Evolutionary conservation across 2,329 filamentous ascomycete species (phyloP).

Genomic region (Pseudogymnoascus sp.): DNA sequence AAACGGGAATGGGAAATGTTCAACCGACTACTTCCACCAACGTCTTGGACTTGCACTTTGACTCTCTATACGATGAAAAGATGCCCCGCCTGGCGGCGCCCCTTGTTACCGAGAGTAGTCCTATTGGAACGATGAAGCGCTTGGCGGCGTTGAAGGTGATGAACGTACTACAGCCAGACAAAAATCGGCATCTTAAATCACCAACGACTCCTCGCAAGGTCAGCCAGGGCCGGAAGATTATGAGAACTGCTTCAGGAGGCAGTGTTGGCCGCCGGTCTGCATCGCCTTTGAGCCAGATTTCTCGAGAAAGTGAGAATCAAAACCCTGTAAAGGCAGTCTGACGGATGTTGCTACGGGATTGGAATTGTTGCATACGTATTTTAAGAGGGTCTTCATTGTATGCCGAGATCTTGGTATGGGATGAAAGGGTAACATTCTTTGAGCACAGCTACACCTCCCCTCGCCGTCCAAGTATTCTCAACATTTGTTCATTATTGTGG

Average conservation of each 20-base stretch:
- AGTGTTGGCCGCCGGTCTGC: not conserved
- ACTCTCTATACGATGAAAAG: slow-evolving; percentile 7
- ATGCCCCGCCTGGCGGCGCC: not conserved
- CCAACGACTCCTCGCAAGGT: not conserved
- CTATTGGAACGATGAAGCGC: slow-evolving; percentile 17
- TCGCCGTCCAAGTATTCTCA: not conserved
- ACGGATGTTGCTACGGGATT: not conserved
- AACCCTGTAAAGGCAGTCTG: not conserved
- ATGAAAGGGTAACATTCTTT: not conserved
- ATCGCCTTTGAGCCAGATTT: not conserved
- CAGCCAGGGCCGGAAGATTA: not conserved
- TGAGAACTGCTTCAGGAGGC: not conserved
- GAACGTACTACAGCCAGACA: slow-evolving; percentile 22
- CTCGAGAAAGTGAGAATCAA: not conserved
- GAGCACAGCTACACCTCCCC: not conserved
- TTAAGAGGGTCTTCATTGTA: not conserved
- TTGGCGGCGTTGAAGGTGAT: slow-evolving; percentile 21
- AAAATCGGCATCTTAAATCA: slow-evolving; percentile 16
- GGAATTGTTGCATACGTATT: not conserved
- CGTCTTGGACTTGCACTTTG: not conserved
- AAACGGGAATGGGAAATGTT: not conserved
- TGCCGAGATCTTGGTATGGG: not conserved
- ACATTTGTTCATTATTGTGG: slow-evolving; percentile 3
- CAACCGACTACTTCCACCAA: not conserved
- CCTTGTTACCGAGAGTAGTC: slow-evolving; percentile 12